Evolutionary conservation across 768 basidiomycete genomes (phyloP).

Genomic region (Psilocybe cubensis): DNA sequence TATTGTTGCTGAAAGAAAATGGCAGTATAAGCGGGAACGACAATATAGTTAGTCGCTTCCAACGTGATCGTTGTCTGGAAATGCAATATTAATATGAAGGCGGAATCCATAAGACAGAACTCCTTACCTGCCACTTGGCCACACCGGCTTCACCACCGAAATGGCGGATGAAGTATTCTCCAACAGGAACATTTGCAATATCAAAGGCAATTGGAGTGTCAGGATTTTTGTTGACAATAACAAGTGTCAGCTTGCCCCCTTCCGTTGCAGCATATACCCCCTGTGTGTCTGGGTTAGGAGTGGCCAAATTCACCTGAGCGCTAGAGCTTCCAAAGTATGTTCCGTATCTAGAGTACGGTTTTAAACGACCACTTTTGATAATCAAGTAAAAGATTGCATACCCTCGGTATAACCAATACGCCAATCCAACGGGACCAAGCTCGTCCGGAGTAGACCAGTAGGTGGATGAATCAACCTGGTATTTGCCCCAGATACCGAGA

Average conservation of each 20-base stretch:
- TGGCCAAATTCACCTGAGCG: slow-evolving; percentile 48
- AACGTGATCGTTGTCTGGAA: slow-evolving; percentile 35
- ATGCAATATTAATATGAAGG: background rate
- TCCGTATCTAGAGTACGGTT: slow-evolving; percentile 37
- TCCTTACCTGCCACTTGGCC: slow-evolving; percentile 57
- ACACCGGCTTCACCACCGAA: slow-evolving; percentile 57
- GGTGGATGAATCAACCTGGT: slow-evolving; percentile 53
- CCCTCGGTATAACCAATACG: slow-evolving; percentile 62
- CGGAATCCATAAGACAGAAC: background rate
- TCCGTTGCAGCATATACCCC: slow-evolving; percentile 52
- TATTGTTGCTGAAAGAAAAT: slow-evolving; percentile 36
- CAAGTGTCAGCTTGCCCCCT: slow-evolving; percentile 41
- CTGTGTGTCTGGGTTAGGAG: slow-evolving; percentile 40
- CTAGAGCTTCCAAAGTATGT: slow-evolving; percentile 47
- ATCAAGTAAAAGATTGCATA: slow-evolving; percentile 16
- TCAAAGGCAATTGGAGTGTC: slow-evolving; percentile 40
- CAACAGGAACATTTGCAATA: slow-evolving; percentile 47
- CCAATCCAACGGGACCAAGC: slow-evolving; percentile 51
- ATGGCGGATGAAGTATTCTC: slow-evolving; percentile 54
- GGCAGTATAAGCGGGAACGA: slow-evolving; percentile 41
- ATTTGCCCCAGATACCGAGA: slow-evolving; percentile 54
- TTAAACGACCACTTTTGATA: background rate
- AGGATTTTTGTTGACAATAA: slow-evolving; percentile 57
- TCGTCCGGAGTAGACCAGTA: slow-evolving; percentile 56
- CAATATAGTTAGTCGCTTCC: slow-evolving; percentile 31